Evolutionary conservation across 345 rosid genomes (phyloP).

Genomic region (Passiflora organensis): DNA sequence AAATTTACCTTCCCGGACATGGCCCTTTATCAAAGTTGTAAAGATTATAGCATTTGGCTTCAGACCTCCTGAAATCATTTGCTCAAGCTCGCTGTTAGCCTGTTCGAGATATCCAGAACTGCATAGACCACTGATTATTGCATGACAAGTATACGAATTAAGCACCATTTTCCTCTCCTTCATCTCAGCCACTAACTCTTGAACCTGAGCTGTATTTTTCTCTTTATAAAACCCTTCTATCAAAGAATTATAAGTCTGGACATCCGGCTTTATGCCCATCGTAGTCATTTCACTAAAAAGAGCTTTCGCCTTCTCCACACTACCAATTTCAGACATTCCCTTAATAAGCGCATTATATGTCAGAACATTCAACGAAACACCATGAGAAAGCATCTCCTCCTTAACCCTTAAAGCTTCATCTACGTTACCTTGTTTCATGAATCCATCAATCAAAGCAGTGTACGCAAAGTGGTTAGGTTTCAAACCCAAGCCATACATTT

Average conservation of each 20-base stretch:
- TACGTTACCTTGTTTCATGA: slow-evolving; percentile 48
- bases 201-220: slow-evolving; percentile 31
- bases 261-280: slow-evolving; percentile 49
- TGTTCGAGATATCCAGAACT: slow-evolving; percentile 41
- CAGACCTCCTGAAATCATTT: slow-evolving; percentile 47
- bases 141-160: slow-evolving; percentile 37
- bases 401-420: slow-evolving; percentile 50
- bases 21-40: slow-evolving; percentile 59
- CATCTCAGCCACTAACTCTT: slow-evolving; percentile 53
- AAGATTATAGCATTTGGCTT: slow-evolving; percentile 56
- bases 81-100: slow-evolving; percentile 45
- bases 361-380: slow-evolving; percentile 31
- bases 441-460: slow-evolving; percentile 54
- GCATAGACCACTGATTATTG: slow-evolving; percentile 54
- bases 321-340: slow-evolving; percentile 54
- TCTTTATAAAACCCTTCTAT: slow-evolving; percentile 53
- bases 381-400: slow-evolving; percentile 52
- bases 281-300: slow-evolving; percentile 58
- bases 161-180: slow-evolving; percentile 48
- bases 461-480: slow-evolving; percentile 39
- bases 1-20: slow-evolving; percentile 41
- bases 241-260: slow-evolving; percentile 48
- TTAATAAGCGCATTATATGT: slow-evolving; percentile 46
- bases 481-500: slow-evolving; percentile 49
- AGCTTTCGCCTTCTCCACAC: slow-evolving; percentile 56